These are phyloP conservation scores for Sporothrix pseudoabietina DNA, from an alignment of 2,329 filamentous ascomycete genomes.

Conservation along the genomic window DNA sequence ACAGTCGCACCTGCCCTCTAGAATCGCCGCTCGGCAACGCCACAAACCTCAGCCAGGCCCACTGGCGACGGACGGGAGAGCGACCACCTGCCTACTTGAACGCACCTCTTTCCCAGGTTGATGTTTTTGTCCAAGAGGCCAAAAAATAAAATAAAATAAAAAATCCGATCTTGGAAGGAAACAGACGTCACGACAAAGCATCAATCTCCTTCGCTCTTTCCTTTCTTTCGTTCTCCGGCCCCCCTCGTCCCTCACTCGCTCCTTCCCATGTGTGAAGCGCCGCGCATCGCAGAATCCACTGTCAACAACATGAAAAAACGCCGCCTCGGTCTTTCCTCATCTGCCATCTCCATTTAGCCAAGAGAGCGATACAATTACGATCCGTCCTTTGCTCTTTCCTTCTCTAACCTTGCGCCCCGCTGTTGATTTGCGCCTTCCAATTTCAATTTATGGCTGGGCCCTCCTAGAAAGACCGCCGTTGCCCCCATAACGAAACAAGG, in stretches of 20 bases:
- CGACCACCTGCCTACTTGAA: conserved; percentile 23
- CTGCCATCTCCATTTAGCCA: conserved; percentile 13
- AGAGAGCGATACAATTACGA: not conserved
- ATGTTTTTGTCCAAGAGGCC: not conserved
- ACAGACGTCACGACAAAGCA: conserved; percentile 13
- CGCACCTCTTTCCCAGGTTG: conserved; percentile 21
- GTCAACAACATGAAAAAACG: conserved; percentile 27
- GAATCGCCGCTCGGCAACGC: conserved; percentile 26
- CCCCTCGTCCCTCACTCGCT: not conserved
- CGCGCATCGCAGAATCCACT: not conserved
- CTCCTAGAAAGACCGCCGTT: conserved; percentile 3
- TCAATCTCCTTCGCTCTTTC: not conserved
- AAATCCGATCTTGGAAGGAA: conserved; percentile 16
- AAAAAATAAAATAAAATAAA: not conserved
- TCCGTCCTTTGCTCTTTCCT: not conserved
- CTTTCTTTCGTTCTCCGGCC: not conserved
- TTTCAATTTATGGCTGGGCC: conserved; percentile 16
- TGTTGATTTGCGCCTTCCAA: conserved; percentile 21
- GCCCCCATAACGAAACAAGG: conserved; percentile 26
- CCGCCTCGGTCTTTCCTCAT: conserved; percentile 24
- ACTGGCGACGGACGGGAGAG: not conserved
- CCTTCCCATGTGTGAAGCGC: not conserved
- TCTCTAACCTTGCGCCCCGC: conserved; percentile 2
- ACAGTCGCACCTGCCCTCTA: conserved; percentile 2
- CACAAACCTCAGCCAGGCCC: not conserved